Evolutionary conservation across 1,284 basidiomycete species (phyloP).

Genomic region (Xanthoconium separans): DNA sequence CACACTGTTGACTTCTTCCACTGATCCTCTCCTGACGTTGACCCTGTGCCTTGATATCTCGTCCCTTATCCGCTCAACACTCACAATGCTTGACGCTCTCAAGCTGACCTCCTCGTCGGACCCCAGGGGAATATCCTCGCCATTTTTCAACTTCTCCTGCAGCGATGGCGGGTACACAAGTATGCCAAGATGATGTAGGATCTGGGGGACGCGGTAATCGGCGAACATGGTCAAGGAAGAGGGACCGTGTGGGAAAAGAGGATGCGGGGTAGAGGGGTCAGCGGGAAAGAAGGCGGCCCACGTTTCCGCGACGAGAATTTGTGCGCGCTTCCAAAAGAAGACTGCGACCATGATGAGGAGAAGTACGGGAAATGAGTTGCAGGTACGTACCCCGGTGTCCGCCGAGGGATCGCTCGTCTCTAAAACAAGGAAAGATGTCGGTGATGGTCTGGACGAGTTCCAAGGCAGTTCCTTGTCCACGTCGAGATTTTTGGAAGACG

Average conservation of each 20-base stretch:
- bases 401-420: slow-evolving; percentile 62
- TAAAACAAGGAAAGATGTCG: slow-evolving; percentile 71
- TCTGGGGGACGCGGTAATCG: slow-evolving; percentile 84
- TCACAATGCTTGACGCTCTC: slow-evolving; percentile 71
- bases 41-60: slow-evolving; percentile 32
- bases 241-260: slow-evolving; percentile 57
- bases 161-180: slow-evolving; percentile 64
- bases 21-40: slow-evolving; percentile 5
- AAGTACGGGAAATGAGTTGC: background rate
- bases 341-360: slow-evolving; percentile 35
- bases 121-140: slow-evolving; percentile 49
- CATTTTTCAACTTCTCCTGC: slow-evolving; percentile 43
- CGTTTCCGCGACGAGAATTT: slow-evolving; percentile 81
- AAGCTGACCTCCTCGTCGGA: slow-evolving; percentile 69
- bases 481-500: slow-evolving; percentile 53
- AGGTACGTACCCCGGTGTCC: slow-evolving; percentile 52
- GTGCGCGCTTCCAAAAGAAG: slow-evolving; percentile 80
- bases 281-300: slow-evolving; percentile 80
- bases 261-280: slow-evolving; percentile 46
- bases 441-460: slow-evolving; percentile 71
- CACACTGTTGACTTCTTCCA: slow-evolving; percentile 64
- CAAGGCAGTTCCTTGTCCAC: slow-evolving; percentile 59
- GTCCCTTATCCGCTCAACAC: slow-evolving; percentile 66
- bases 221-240: slow-evolving; percentile 82
- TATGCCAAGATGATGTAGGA: slow-evolving; percentile 75